Conservation (phyloP, 179 eudicot species). For the Actinidia chinensis region DNA sequence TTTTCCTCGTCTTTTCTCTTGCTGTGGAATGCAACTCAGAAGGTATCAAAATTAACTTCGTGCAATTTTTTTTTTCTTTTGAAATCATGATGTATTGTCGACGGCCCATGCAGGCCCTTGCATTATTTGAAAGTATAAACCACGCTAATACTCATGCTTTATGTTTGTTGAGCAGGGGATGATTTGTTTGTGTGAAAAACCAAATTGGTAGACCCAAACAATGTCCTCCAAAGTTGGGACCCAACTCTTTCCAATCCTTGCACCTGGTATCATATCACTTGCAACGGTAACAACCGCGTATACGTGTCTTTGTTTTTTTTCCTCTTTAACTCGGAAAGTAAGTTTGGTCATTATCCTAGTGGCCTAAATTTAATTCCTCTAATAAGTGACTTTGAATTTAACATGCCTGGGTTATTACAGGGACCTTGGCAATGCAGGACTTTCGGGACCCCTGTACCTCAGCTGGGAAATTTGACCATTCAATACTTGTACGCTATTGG, state of each 20-base stretch:
- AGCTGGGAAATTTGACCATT: slow-evolving; percentile 29
- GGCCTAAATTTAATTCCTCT: background rate
- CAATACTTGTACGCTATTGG: slow-evolving; percentile 32
- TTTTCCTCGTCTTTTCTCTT: slow-evolving; percentile 6
- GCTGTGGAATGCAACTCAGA: slow-evolving; percentile 17
- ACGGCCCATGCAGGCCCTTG: background rate
- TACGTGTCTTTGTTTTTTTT: slow-evolving; percentile 11
- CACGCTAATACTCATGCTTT: background rate
- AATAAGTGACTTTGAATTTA: background rate
- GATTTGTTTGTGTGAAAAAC: slow-evolving; percentile 25
- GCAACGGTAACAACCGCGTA: slow-evolving; percentile 32
- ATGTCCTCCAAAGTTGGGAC: slow-evolving; percentile 50
- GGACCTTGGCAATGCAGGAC: slow-evolving; percentile 39
- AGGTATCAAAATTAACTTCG: background rate
- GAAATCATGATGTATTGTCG: background rate
- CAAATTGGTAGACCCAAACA: slow-evolving; percentile 33
- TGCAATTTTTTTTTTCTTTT: background rate
- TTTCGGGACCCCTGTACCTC: slow-evolving; percentile 37
- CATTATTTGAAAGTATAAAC: background rate
- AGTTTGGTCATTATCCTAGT: too few relatives aligned
- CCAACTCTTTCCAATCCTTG: slow-evolving; percentile 39
- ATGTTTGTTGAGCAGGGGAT: slow-evolving; percentile 26
- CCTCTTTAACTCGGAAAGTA: too few relatives aligned
- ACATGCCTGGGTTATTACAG: slow-evolving; percentile 20
- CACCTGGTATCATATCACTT: slow-evolving; percentile 47